Percentiles rank a stretch among this genome's conserved stretches.
Evolutionary conservation across 768 basidiomycete genomes (phyloP).

Genomic region (Solioccasus polychromus): DNA sequence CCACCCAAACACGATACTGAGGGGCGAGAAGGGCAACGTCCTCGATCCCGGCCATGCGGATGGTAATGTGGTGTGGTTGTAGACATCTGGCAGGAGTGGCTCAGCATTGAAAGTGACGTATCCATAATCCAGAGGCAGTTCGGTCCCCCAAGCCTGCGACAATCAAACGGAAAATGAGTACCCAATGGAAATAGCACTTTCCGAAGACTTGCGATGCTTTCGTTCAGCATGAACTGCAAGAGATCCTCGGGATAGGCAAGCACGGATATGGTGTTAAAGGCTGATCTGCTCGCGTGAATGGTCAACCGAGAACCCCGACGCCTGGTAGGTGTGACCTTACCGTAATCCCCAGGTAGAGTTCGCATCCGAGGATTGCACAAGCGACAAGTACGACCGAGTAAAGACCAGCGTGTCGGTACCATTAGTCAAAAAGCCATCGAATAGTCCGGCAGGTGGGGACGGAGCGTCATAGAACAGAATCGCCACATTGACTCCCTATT

Average conservation of each 20-base stretch:
- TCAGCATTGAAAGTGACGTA: conserved; percentile 49
- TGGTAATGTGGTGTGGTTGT: conserved; percentile 34
- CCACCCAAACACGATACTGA: conserved; percentile 51
- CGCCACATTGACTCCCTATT: conserved; percentile 19
- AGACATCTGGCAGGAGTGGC: conserved; percentile 44
- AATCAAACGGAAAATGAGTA: background rate
- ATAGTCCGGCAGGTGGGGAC: conserved; percentile 21
- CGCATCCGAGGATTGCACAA: conserved; percentile 19
- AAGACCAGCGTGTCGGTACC: conserved; percentile 9
- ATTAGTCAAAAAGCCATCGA: conserved; percentile 30
- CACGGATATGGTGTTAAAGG: conserved; percentile 25
- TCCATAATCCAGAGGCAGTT: conserved; percentile 35
- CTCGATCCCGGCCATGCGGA: conserved; percentile 52
- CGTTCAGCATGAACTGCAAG: conserved; percentile 16
- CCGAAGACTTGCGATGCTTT: conserved; percentile 15
- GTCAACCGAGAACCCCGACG: background rate
- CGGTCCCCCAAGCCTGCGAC: conserved; percentile 44
- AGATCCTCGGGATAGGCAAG: conserved; percentile 16
- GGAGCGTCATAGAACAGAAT: conserved; percentile 59
- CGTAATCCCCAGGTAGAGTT: conserved; percentile 20
- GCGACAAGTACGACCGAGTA: conserved; percentile 24
- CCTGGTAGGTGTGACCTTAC: conserved; percentile 15
- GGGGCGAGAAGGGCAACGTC: conserved; percentile 36
- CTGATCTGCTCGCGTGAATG: conserved; percentile 12
- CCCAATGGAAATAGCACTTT: background rate